Percentiles rank a stretch among this genome's conserved stretches.
phyloP scores from a whole-genome alignment of 805 yeast genomes.

The Kodamaea lidongshanica region DNA sequence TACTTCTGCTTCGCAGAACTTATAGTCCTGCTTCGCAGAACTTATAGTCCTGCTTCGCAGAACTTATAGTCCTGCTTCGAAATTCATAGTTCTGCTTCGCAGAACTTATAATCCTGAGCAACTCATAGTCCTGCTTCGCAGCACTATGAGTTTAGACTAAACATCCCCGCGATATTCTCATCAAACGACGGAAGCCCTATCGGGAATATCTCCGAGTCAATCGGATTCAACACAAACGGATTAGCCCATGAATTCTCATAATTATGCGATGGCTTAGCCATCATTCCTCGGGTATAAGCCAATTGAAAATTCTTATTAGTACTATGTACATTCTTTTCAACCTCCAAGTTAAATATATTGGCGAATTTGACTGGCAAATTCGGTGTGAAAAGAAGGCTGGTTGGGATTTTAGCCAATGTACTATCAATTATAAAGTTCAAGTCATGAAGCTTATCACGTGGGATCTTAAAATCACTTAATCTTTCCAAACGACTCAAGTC shows the following conservation, averaged over 20 bases:
- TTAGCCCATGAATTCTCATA: slow-evolving; percentile 5
- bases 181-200: slow-evolving; percentile 6
- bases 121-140: no score
- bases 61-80: no score
- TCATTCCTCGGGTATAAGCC: slow-evolving; percentile 1
- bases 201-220: slow-evolving; percentile 3
- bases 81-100: no score
- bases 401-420: neutral
- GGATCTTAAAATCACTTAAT: slow-evolving; percentile 6
- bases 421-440: slow-evolving; percentile 1
- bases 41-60: no score
- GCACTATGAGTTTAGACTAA: no score
- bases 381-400: neutral
- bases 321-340: slow-evolving; percentile 3
- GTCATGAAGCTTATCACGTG: slow-evolving; percentile 1
- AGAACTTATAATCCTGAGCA: no score
- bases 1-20: no score
- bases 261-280: neutral
- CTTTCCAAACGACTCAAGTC: slow-evolving; percentile 7
- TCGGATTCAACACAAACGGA: slow-evolving; percentile 5
- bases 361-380: neutral
- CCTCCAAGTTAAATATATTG: slow-evolving; percentile 1
- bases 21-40: no score
- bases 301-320: slow-evolving; percentile 1
- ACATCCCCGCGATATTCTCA: slow-evolving; percentile 5